These are phyloP conservation scores for Xenoacremonium recifei DNA, from an alignment of 2,329 filamentous ascomycete genomes.

Conservation along the genomic window DNA sequence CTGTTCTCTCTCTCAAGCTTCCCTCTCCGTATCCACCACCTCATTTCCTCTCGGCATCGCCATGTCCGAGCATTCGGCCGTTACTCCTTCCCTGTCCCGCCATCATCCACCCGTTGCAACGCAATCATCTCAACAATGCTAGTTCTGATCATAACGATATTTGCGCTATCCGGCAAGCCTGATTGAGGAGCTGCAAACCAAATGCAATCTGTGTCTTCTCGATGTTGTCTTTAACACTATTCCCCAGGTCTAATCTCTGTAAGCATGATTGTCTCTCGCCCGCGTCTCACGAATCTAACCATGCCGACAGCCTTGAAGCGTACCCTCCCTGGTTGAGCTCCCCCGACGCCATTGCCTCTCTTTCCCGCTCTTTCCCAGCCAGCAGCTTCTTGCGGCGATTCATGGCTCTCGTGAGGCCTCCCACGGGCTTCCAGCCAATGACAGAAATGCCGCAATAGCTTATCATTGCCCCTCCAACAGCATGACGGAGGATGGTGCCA, in stretches of 20 bases:
- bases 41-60: background rate
- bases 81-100: conserved; percentile 1
- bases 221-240: background rate
- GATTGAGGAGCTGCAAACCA: conserved; percentile 1
- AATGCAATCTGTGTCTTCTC: conserved; percentile 3
- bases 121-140: background rate
- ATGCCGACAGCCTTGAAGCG: conserved; percentile 2
- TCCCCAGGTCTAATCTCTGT: too few relatives aligned
- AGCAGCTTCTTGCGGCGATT: background rate
- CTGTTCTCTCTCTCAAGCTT: conserved; percentile 4
- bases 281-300: conserved; percentile 5
- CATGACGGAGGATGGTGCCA: conserved; percentile 8
- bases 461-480: conserved; percentile 3
- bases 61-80: background rate
- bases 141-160: background rate
- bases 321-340: background rate
- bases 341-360: too few relatives aligned
- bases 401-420: conserved; percentile 6
- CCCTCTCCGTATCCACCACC: background rate
- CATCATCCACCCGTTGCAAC: conserved; percentile 1
- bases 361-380: conserved; percentile 4
- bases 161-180: conserved; percentile 2
- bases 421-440: conserved; percentile 3
- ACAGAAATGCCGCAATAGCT: conserved; percentile 9
- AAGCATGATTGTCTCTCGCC: conserved; percentile 1